Conservation (phyloP, 768 basidiomycete genomes). For the Tulasnella sp. region DNA sequence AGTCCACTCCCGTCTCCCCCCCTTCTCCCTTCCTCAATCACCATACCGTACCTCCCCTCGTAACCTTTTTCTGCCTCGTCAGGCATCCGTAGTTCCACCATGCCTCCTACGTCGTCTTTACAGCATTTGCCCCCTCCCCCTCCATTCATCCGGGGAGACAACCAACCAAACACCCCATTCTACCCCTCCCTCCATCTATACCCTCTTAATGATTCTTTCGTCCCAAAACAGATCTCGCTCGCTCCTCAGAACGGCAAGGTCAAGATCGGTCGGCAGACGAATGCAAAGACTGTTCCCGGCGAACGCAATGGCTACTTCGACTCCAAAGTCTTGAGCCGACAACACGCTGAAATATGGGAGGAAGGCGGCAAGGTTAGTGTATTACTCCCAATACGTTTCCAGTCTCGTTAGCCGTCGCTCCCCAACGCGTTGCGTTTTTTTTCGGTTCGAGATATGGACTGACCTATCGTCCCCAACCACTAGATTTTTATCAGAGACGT, state of each 20-base stretch:
- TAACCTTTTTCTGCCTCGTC: too few species aligned
- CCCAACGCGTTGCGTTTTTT: conserved; percentile 8
- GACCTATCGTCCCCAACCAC: background rate
- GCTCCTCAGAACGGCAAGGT: conserved; percentile 45
- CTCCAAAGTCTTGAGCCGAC: conserved; percentile 83
- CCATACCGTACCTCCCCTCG: too few species aligned
- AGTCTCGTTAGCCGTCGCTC: background rate
- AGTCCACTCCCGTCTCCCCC: too few species aligned
- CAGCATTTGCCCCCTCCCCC: too few species aligned
- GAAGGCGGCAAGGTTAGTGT: conserved; percentile 64
- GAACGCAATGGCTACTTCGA: conserved; percentile 97
- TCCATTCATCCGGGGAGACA: too few species aligned
- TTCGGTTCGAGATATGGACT: background rate
- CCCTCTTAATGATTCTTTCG: conserved; percentile 88
- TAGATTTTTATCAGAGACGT: conserved; percentile 98
- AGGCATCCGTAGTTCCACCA: too few species aligned
- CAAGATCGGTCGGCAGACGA: conserved; percentile 93
- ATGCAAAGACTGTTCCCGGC: conserved; percentile 79
- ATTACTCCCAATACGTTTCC: background rate
- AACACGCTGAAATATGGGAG: conserved; percentile 98
- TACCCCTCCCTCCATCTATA: conserved; percentile 47
- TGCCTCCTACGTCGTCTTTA: too few species aligned
- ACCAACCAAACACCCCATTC: conserved; percentile 20
- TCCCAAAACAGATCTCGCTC: conserved; percentile 88
- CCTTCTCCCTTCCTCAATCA: too few species aligned